Percentiles rank a stretch among this genome's conserved stretches.
Conservation (phyloP, 805 yeast species). For the Zygosaccharomyces siamensis region DNA sequence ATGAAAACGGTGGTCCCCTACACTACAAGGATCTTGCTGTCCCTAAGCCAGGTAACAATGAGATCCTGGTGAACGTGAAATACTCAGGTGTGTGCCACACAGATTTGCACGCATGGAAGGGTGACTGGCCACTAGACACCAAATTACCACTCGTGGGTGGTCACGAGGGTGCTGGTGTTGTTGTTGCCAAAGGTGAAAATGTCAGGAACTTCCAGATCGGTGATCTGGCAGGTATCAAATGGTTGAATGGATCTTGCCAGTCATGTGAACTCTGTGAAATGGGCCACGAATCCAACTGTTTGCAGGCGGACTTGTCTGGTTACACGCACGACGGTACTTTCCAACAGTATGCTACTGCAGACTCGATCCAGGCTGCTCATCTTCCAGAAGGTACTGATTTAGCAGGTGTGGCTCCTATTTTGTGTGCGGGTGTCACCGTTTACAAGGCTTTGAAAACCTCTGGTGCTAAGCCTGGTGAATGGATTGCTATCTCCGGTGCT, state of each 20-base stretch:
- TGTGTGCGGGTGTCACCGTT: constrained; percentile 61
- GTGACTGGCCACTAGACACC: constrained; percentile 58
- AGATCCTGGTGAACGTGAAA: constrained; percentile 52
- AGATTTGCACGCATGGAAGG: constrained; percentile 64
- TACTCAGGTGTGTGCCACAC: constrained; percentile 67
- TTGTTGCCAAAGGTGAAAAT: constrained; percentile 53
- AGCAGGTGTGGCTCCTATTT: constrained; percentile 61
- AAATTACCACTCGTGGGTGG: constrained; percentile 62
- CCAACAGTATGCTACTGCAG: constrained; percentile 86
- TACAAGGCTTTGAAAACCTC: constrained; percentile 57
- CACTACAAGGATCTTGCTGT: constrained; percentile 51
- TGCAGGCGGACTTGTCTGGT: constrained; percentile 47
- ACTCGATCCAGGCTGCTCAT: constrained; percentile 79
- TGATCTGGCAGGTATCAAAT: constrained; percentile 58
- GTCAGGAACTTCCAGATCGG: constrained; percentile 55
- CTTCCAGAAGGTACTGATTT: constrained; percentile 69
- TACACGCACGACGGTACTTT: constrained; percentile 66
- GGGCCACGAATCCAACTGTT: constrained; percentile 51
- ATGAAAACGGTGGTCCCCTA: constrained; percentile 46
- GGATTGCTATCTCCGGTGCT: constrained; percentile 59
- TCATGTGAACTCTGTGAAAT: constrained; percentile 54
- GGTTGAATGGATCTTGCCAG: constrained; percentile 61
- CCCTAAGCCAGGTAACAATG: constrained; percentile 54
- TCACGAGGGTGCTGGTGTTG: constrained; percentile 65
- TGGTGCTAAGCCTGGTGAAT: constrained; percentile 45